phyloP scores from a whole-genome alignment of 1,284 basidiomycete genomes.

The Cryptococcus amylolentus region DNA sequence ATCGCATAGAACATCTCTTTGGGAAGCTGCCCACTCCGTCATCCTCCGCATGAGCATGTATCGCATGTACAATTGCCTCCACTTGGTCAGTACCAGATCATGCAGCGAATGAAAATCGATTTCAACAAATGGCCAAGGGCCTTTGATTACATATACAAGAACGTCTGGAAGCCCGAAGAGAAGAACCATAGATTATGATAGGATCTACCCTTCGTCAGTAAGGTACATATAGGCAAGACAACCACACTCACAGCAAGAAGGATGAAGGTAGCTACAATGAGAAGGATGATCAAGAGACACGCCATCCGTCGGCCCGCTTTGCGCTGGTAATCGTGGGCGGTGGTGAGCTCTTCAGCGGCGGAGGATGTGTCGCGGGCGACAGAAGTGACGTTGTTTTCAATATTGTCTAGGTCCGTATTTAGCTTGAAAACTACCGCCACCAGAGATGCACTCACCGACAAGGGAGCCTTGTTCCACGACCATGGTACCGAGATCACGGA shows the following conservation, averaged over 20 bases:
- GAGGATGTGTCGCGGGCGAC: conserved; percentile 79
- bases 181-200: neutral
- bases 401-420: conserved; percentile 67
- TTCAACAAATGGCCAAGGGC: neutral
- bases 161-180: neutral
- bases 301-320: conserved; percentile 86
- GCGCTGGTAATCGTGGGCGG: conserved; percentile 90
- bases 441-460: conserved; percentile 63
- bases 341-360: conserved; percentile 81
- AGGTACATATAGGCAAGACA: neutral
- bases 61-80: neutral
- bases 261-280: conserved; percentile 83
- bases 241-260: conserved; percentile 68
- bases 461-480: conserved; percentile 93
- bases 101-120: neutral
- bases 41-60: neutral
- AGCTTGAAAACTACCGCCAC: neutral
- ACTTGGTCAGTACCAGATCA: neutral
- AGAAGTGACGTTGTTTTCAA: conserved; percentile 88
- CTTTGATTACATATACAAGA: neutral
- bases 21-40: neutral
- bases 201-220: conserved; percentile 1
- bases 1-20: conserved; percentile 21
- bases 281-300: conserved; percentile 82
- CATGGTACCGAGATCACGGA: conserved; percentile 90